These are phyloP conservation scores for Penicillium expansum DNA, from an alignment of 2,329 filamentous ascomycete species.

Conservation along the genomic window DNA sequence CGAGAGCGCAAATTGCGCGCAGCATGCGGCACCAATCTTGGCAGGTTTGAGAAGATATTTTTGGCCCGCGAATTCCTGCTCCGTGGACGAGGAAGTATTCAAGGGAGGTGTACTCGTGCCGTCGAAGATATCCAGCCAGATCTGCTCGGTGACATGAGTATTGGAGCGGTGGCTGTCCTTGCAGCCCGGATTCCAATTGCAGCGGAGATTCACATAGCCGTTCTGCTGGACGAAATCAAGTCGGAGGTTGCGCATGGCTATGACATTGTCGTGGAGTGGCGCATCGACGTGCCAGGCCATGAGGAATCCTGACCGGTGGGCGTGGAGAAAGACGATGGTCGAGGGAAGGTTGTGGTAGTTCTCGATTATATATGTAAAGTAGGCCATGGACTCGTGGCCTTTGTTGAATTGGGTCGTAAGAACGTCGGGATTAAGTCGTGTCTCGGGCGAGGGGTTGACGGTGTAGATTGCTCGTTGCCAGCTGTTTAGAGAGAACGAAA, in stretches of 20 bases:
- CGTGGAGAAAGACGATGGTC: conserved; percentile 56
- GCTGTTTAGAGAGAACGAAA: conserved; percentile 20
- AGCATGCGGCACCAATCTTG: conserved; percentile 58
- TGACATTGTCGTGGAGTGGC: conserved; percentile 55
- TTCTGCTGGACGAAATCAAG: conserved; percentile 51
- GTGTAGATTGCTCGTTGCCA: conserved; percentile 49
- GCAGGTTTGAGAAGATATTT: conserved; percentile 45
- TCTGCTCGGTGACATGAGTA: conserved; percentile 36
- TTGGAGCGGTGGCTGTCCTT: conserved; percentile 33
- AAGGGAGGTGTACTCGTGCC: conserved; percentile 40
- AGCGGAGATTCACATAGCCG: conserved; percentile 62
- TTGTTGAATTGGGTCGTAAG: conserved; percentile 43
- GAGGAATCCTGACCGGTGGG: conserved; percentile 50
- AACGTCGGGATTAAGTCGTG: conserved; percentile 16
- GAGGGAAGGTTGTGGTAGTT: conserved; percentile 51
- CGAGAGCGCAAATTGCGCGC: conserved; percentile 64
- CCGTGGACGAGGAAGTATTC: conserved; percentile 23
- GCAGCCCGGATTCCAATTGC: conserved; percentile 59
- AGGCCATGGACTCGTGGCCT: conserved; percentile 48
- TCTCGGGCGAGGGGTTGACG: conserved; percentile 37
- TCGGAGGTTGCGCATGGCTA: conserved; percentile 50
- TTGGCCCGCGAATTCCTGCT: conserved; percentile 13
- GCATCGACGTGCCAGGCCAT: conserved; percentile 59
- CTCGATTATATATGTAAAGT: conserved; percentile 49
- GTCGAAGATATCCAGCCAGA: conserved; percentile 40